Percentiles rank a stretch among this genome's conserved stretches.
These are phyloP conservation scores for Heterotrichella gracilis DNA, from an alignment of 352 stramenopile genomes.

Conservation along the genomic window DNA sequence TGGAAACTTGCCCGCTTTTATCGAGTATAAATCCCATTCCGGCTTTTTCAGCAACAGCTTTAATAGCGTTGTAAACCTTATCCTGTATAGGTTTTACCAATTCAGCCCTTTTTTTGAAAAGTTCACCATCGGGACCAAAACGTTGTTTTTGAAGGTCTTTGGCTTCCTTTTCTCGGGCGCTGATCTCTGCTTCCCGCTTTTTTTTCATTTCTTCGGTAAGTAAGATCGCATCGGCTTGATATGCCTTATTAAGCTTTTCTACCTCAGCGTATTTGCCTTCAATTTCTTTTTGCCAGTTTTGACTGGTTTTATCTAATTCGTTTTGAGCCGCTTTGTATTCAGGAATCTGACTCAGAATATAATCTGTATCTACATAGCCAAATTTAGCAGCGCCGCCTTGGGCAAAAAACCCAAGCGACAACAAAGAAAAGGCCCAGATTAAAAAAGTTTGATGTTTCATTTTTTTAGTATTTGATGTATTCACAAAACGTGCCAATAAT, in stretches of 20 bases:
- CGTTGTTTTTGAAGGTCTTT: not conserved
- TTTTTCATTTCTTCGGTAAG: not conserved
- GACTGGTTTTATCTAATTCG: not conserved
- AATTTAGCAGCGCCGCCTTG: not conserved
- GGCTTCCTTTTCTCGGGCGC: not conserved
- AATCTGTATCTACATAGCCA: not conserved
- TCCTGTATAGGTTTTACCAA: not conserved
- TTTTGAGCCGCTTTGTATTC: not conserved
- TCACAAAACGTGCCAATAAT: not conserved
- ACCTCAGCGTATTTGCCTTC: not conserved
- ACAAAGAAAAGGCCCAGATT: too few relatives aligned
- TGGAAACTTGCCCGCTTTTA: slow-evolving; percentile 2
- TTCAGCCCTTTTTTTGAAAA: not conserved
- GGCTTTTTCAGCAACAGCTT: not conserved
- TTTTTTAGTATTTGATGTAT: not conserved
- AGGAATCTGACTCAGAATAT: not conserved
- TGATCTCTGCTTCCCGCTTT: not conserved
- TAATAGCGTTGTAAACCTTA: slow-evolving; percentile 3
- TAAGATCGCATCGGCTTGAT: not conserved
- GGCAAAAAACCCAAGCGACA: too few relatives aligned
- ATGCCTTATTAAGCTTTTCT: not conserved
- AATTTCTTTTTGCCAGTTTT: not conserved
- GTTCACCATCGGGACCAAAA: not conserved
- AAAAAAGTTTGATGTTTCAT: not conserved
- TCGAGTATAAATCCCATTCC: not conserved